These are phyloP conservation scores for Bipolaris zeicola DNA, from an alignment of 2,329 filamentous ascomycete genomes.

Conservation along the genomic window DNA sequence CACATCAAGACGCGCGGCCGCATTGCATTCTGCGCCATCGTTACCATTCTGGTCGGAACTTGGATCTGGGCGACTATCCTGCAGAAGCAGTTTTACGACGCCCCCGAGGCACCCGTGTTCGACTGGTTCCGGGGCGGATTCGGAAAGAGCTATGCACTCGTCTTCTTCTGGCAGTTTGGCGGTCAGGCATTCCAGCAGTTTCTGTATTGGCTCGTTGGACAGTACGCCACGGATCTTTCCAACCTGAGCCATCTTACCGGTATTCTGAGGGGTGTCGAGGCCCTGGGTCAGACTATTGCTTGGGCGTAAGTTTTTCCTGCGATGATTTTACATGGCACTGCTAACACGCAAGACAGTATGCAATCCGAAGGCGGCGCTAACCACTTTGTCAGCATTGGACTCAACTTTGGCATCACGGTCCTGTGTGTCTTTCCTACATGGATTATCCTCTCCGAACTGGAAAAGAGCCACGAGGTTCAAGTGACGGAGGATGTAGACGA, in stretches of 20 bases:
- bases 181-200: slow-evolving; percentile 48
- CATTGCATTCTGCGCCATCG: slow-evolving; percentile 36
- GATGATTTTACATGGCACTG: not conserved
- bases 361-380: slow-evolving; percentile 45
- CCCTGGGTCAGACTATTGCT: slow-evolving; percentile 44
- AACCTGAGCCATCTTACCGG: slow-evolving; percentile 43
- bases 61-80: slow-evolving; percentile 46
- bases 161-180: slow-evolving; percentile 47
- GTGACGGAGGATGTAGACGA: slow-evolving; percentile 25
- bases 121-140: slow-evolving; percentile 46
- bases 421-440: slow-evolving; percentile 42
- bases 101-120: slow-evolving; percentile 31
- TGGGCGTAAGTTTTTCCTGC: slow-evolving; percentile 37
- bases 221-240: slow-evolving; percentile 42
- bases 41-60: slow-evolving; percentile 40
- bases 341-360: slow-evolving; percentile 32
- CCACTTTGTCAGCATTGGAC: slow-evolving; percentile 44
- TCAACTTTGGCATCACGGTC: slow-evolving; percentile 44
- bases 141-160: slow-evolving; percentile 40
- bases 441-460: slow-evolving; percentile 41
- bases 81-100: slow-evolving; percentile 43
- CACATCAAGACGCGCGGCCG: slow-evolving; percentile 43
- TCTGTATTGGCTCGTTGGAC: slow-evolving; percentile 46
- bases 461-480: slow-evolving; percentile 37
- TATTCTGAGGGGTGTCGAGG: slow-evolving; percentile 44